Evolutionary conservation across 768 basidiomycete genomes (phyloP).

Genomic region (Vararia minispora): DNA sequence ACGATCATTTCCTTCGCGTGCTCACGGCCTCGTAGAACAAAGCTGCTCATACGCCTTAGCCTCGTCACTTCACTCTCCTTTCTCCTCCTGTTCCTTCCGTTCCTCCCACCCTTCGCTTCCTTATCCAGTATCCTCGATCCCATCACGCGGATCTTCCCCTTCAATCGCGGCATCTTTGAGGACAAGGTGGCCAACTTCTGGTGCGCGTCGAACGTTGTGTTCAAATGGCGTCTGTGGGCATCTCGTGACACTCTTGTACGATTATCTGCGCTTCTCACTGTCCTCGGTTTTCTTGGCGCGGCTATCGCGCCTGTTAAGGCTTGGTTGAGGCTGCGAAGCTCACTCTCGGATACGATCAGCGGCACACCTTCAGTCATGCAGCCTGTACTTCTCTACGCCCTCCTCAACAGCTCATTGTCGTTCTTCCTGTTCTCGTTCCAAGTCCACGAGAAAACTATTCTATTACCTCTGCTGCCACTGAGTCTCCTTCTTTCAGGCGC

Average conservation of each 20-base stretch:
- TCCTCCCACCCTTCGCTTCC: constrained; percentile 56
- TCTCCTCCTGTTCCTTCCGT: constrained; percentile 64
- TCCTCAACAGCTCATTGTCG: constrained; percentile 74
- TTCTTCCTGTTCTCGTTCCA: constrained; percentile 97
- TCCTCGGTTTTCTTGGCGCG: constrained; percentile 56
- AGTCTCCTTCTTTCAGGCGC: constrained; percentile 59
- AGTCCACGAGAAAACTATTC: constrained; percentile 89
- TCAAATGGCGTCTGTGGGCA: constrained; percentile 72
- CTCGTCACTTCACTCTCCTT: constrained; percentile 53
- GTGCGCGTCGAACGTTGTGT: constrained; percentile 82
- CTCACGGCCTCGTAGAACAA: constrained; percentile 16
- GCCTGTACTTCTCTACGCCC: constrained; percentile 66
- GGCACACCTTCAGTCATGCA: constrained; percentile 38
- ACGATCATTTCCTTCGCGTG: background rate
- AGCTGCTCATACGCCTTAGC: constrained; percentile 58
- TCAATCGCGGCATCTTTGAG: constrained; percentile 83
- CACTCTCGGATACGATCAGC: background rate
- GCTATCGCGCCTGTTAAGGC: constrained; percentile 34
- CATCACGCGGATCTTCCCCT: constrained; percentile 80
- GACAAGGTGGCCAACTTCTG: constrained; percentile 98
- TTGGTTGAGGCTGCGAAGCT: constrained; percentile 22
- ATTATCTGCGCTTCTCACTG: constrained; percentile 56
- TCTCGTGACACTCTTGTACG: constrained; percentile 41
- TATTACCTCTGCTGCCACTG: constrained; percentile 77
- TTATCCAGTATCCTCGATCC: constrained; percentile 42